Evolutionary conservation across 1,139 yeast genomes (phyloP).

Genomic region (Kurtzmaniella quercitrusa): DNA sequence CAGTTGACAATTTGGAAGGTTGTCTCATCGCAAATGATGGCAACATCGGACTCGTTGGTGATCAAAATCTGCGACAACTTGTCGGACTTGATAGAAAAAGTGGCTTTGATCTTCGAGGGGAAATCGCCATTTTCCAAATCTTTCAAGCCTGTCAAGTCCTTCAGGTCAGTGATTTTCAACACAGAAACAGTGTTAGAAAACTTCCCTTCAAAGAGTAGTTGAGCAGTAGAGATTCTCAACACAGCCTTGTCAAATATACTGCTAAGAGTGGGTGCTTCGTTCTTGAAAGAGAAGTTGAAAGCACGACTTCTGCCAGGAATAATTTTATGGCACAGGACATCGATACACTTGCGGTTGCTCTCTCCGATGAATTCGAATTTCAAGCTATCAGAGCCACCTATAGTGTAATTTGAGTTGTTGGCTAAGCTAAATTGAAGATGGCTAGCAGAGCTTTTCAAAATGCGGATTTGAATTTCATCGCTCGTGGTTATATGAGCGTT

Average conservation of each 20-base stretch:
- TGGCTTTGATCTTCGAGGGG: not conserved
- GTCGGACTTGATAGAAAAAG: conserved; percentile 12
- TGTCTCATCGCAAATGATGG: conserved; percentile 29
- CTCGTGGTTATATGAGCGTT: conserved; percentile 1
- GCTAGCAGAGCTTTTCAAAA: not conserved
- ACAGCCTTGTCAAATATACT: conserved; percentile 8
- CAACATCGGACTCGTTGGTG: conserved; percentile 23
- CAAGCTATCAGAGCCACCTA: conserved; percentile 27
- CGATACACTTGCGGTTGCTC: conserved; percentile 14
- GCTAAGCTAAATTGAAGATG: conserved; percentile 21
- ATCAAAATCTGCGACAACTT: conserved; percentile 30
- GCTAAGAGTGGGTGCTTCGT: conserved; percentile 8
- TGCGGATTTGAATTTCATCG: not conserved
- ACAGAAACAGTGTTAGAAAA: conserved; percentile 11
- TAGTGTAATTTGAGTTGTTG: conserved; percentile 20
- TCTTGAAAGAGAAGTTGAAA: conserved; percentile 20
- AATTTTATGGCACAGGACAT: conserved; percentile 23
- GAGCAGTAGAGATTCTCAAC: conserved; percentile 17
- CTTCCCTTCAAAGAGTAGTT: conserved; percentile 23
- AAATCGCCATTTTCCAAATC: not conserved
- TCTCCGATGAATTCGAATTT: conserved; percentile 20
- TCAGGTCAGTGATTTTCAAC: conserved; percentile 1
- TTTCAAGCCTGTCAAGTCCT: not conserved
- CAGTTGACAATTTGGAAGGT: conserved; percentile 28
- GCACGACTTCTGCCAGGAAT: conserved; percentile 26